These are phyloP conservation scores for Populus hybrid DNA, from an alignment of 441 rosid species.

Conservation along the genomic window DNA sequence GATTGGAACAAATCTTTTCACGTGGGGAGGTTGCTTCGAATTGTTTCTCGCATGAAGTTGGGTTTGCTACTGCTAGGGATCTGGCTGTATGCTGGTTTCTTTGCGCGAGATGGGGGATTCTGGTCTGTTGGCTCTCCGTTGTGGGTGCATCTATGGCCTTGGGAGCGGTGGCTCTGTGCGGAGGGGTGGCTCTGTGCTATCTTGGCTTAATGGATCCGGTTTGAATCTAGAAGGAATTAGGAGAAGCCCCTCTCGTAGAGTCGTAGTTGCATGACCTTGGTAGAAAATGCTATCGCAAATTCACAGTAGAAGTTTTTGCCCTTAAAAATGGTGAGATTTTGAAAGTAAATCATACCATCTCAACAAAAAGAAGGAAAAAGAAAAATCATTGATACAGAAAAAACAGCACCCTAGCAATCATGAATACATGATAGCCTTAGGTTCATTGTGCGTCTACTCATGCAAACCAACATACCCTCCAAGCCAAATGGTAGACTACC, in stretches of 20 bases:
- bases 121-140: too few species aligned
- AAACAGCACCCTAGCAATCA: background rate
- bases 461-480: background rate
- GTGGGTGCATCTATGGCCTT: too few species aligned
- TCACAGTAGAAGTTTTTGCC: background rate
- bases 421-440: background rate
- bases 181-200: too few species aligned
- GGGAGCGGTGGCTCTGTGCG: too few species aligned
- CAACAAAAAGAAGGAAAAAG: background rate
- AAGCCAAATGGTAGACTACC: background rate
- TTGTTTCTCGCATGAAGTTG: too few species aligned
- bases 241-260: background rate
- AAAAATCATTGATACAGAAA: background rate
- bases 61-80: too few species aligned
- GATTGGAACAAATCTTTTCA: background rate
- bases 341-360: background rate
- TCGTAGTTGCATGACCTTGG: background rate
- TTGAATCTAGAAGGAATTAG: background rate
- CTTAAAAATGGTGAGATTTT: background rate
- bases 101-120: too few species aligned
- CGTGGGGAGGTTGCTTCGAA: background rate
- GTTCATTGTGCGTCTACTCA: background rate
- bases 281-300: background rate
- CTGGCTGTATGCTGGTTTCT: too few species aligned
- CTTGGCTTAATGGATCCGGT: too few species aligned